Evolutionary conservation across 2,329 filamentous ascomycete genomes (phyloP), one percentile per base, ranked within the genome.

Genomic region (Fusarium pseudoanthophilum): DNA sequence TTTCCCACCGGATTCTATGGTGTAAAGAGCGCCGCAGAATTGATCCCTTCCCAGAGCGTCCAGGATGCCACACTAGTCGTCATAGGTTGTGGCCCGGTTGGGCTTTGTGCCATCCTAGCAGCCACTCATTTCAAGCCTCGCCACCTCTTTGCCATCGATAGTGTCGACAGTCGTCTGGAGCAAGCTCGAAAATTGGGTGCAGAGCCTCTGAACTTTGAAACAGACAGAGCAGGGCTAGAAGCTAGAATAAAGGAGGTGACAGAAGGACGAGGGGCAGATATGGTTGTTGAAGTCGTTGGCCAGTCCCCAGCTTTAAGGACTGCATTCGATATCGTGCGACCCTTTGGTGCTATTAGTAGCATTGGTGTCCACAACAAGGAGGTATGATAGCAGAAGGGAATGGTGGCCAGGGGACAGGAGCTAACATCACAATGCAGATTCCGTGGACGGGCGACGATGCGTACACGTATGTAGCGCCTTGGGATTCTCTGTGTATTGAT

Each of bases 1-100:
- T 97, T 96, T 82, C 95, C 95, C 3, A 94, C 92, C 0, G 93
- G 95, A 13, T 97, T 90, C 83, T 97, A 95, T 76, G 95, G 93
- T 11, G 93, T 93, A 9, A 87, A 88, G 64, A 96, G 94, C 78
- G 95, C 91, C 11, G 92, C 97, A 81, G 89, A 89, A 64, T 83
- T 91, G 78, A 86, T 92, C 43, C 74, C 77, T 28, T 74, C 69
- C n/a, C 69, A 79, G 10, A 71, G 80, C 30, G 69, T 82, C n/a
- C 78, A 80, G n/a, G 76, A 84, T 20, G 89, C 91, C 67, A 93
- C 92, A 1, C 91, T 94, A 0, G 92, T 97, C 3, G 84, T 97
- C 26, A 89, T 97, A 67, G 95, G 95, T 10, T 97, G 95, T 78
- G 95, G 95, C 1, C 92, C 92, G 0, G 92, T 97, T 7, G 95